Conservation (phyloP, 306 rosid genomes). For the Arachis hypogaea region DNA sequence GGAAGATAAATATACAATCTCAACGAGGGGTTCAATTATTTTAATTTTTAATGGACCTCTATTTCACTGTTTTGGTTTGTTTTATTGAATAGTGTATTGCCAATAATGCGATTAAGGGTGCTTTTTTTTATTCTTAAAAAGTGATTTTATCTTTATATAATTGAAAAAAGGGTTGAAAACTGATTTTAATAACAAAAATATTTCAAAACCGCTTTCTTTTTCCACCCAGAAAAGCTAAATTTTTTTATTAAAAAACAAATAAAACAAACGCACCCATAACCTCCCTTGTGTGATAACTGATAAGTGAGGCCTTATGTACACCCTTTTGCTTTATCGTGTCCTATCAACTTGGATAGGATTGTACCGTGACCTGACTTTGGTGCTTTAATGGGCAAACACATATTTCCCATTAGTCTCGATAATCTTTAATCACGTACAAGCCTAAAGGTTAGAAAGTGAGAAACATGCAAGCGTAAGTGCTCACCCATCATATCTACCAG, state of each 20-base stretch:
- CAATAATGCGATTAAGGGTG: conserved; percentile 33
- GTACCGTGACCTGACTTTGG: neutral
- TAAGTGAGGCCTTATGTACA: conserved; percentile 27
- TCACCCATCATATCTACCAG: conserved; percentile 36
- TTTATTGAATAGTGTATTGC: neutral
- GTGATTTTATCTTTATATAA: too few relatives aligned
- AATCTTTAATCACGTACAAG: conserved; percentile 18
- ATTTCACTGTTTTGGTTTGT: neutral
- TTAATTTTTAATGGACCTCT: neutral
- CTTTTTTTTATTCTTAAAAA: too few relatives aligned
- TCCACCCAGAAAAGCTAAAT: too few relatives aligned
- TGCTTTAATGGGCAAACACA: conserved; percentile 39
- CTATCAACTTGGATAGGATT: conserved; percentile 6
- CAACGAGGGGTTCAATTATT: neutral
- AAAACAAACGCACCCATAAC: conserved; percentile 11
- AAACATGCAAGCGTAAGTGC: conserved; percentile 33
- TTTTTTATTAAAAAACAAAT: too few relatives aligned
- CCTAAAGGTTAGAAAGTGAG: conserved; percentile 19
- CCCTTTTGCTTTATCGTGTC: conserved; percentile 25
- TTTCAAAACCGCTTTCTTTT: too few relatives aligned
- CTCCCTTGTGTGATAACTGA: conserved; percentile 40
- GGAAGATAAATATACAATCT: neutral
- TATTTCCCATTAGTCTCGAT: conserved; percentile 29
- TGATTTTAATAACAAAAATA: too few relatives aligned
- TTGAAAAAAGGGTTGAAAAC: too few relatives aligned